A percentile compares a stretch with the other conserved stretches of the same genome.
These are phyloP conservation scores for Candida verbasci DNA, from an alignment of 805 yeast species.

Conservation along the genomic window DNA sequence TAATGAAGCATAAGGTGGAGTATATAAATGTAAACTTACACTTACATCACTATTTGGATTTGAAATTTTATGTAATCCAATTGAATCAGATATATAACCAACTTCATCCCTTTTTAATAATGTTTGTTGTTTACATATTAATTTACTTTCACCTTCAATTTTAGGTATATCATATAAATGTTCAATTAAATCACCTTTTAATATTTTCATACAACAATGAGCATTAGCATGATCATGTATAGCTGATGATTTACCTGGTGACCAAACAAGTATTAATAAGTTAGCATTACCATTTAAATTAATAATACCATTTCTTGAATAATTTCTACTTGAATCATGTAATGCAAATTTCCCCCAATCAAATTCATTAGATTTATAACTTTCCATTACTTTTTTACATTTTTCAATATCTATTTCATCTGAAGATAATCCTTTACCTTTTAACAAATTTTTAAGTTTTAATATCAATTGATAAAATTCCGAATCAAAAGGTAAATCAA, in stretches of 20 bases:
- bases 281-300: conserved; percentile 71
- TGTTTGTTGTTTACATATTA: conserved; percentile 24
- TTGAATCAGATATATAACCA: conserved; percentile 59
- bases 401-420: conserved; percentile 51
- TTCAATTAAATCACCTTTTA: conserved; percentile 57
- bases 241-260: conserved; percentile 57
- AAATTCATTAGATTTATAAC: conserved; percentile 41
- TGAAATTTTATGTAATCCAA: conserved; percentile 63
- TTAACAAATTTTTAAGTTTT: conserved; percentile 22
- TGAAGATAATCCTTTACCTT: conserved; percentile 32
- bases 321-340: conserved; percentile 45
- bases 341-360: conserved; percentile 63
- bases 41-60: conserved; percentile 45
- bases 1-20: conserved; percentile 70
- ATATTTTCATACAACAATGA: conserved; percentile 69
- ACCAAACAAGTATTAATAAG: conserved; percentile 65
- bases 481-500: conserved; percentile 11
- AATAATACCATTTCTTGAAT: conserved; percentile 68
- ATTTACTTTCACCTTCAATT: conserved; percentile 16
- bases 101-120: conserved; percentile 40
- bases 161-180: conserved; percentile 50
- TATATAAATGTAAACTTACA: conserved; percentile 65
- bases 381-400: conserved; percentile 42
- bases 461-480: conserved; percentile 23
- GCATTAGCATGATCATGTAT: conserved; percentile 77